Evolutionary conservation across 495 filamentous ascomycete genomes (phyloP), one percentile per base, ranked within the genome.

Genomic region (Choiromyces venosus): DNA sequence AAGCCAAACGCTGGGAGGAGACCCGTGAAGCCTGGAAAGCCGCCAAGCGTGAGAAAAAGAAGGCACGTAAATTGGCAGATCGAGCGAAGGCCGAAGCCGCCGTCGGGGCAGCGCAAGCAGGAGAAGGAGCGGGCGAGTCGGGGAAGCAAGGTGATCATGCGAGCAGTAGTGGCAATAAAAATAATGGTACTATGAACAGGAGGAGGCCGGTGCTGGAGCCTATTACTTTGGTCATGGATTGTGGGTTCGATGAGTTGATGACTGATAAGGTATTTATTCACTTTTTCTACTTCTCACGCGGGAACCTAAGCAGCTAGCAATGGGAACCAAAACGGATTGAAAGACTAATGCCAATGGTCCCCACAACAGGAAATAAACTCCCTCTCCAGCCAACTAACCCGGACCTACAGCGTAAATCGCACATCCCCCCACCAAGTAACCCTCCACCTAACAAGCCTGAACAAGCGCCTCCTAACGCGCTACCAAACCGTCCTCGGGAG

Each of bases 181-280:
- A 21, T 33, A 40, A 67, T 37, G 21, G 66, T 6, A 25, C 66
- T 33, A 37, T 37, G 36, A 67, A 67, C 12, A 39, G 36, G 66
- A 67, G 36, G 81, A 85, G 16, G 81, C 83, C 46, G 82, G 83
- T 73, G 86, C 83, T 81, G 71, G 83, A 79, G 80, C 94, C 94
- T 3, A 82, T 98, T 9, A 87, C 92, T 0, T 79, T 98, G 76
- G 83, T 99, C 46, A 82, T 99, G 75, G 95, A 99, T 82, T 98
- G 96, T 82, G 89, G 91, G 74, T 99, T 94, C 76, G 93, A 99
- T 76, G 87, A 91, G 16, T 84, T 94, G 78, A 99, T 99, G 95
- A 85, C 83, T 37, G 88, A 91, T 0, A 88, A 90, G 69, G 79
- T 78, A 64, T 10, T 65, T 46, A 44, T 36, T 25, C 66, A n/a